Base-by-base conservation (phyloP, 129 eudicot species). In the Lonicera japonica region DNA sequence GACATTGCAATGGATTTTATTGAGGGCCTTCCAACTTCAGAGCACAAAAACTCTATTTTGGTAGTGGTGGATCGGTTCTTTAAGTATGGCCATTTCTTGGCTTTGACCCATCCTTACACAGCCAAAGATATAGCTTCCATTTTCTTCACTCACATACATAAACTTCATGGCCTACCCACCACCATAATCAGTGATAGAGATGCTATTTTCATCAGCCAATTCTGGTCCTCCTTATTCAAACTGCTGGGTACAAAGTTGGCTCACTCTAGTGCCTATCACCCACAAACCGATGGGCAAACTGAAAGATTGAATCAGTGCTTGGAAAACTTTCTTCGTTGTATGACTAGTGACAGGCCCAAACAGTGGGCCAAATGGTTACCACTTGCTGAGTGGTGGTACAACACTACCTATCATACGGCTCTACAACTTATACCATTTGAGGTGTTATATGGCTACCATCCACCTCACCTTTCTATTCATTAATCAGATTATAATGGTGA, bases 11-110 rank as follows among this genome's bases (percentile, higher is more conserved):
- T n/a, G n/a, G n/a, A n/a, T n/a, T n/a, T n/a, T n/a, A n/a, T n/a
- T n/a, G n/a, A n/a, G n/a, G n/a, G n/a, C n/a, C n/a, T n/a, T n/a
- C n/a, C n/a, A n/a, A n/a, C n/a, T n/a, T n/a, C n/a, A n/a, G n/a
- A n/a, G n/a, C n/a, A n/a, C n/a, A 10, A 5, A 14, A 34, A 40
- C 0, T 15, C 24, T 8, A 34, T 59, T 1, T 6, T 59, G 40
- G 64, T 59, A 48, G 64, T 36, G 16, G 23, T 59, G 12, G 64
- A 59, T 34, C 1, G 48, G 6, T 48, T 59, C 18, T 29, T 21
- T n/a, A 59, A 59, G 11, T 29, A 14, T 34, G 46, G 38, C 21
- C 48, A 34, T 59, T 59, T 59, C 19, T 15, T 20, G 2, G 21
- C 47, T 5, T 17, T 43, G 4, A 4, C 16, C 14, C 4, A 47